phyloP scores from a whole-genome alignment of 768 basidiomycete species.

The Cyclocybe aegerita region DNA sequence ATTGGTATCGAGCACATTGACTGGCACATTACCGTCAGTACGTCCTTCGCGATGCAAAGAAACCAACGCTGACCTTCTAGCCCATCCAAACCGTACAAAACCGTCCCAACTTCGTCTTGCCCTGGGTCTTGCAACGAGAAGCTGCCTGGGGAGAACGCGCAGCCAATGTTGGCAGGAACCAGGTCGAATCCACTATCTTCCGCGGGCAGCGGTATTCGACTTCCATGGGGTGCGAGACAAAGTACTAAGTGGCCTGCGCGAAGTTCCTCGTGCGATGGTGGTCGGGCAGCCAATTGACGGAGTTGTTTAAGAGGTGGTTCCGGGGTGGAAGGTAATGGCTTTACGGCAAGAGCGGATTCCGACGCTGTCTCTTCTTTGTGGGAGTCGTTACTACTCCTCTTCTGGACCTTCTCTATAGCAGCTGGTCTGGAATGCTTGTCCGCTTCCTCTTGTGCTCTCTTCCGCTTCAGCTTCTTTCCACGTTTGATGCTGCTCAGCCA shows the following conservation, averaged over 20 bases:
- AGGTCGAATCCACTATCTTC: constrained; percentile 43
- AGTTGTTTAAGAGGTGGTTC: constrained; percentile 19
- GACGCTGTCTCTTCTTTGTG: background rate
- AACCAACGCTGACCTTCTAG: constrained; percentile 44
- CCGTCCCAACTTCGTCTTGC: constrained; percentile 23
- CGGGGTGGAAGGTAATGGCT: constrained; percentile 13
- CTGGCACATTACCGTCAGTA: constrained; percentile 8
- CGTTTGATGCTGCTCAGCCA: constrained; percentile 49
- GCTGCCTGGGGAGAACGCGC: constrained; percentile 40
- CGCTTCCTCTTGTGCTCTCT: background rate
- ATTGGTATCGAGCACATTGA: constrained; percentile 8
- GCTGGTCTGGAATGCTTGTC: background rate
- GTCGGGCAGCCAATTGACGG: constrained; percentile 22
- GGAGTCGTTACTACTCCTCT: background rate
- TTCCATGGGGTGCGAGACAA: constrained; percentile 43
- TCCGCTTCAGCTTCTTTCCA: constrained; percentile 24
- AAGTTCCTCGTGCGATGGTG: constrained; percentile 21
- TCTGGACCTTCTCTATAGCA: background rate
- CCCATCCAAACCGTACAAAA: constrained; percentile 52
- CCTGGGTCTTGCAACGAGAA: constrained; percentile 38
- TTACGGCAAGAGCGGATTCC: constrained; percentile 3
- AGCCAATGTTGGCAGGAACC: constrained; percentile 37
- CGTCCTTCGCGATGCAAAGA: background rate
- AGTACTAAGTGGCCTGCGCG: constrained; percentile 48
- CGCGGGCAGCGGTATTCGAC: constrained; percentile 23